Conservation (phyloP, 2,329 filamentous ascomycete genomes). For the Teratosphaeria viscida region DNA sequence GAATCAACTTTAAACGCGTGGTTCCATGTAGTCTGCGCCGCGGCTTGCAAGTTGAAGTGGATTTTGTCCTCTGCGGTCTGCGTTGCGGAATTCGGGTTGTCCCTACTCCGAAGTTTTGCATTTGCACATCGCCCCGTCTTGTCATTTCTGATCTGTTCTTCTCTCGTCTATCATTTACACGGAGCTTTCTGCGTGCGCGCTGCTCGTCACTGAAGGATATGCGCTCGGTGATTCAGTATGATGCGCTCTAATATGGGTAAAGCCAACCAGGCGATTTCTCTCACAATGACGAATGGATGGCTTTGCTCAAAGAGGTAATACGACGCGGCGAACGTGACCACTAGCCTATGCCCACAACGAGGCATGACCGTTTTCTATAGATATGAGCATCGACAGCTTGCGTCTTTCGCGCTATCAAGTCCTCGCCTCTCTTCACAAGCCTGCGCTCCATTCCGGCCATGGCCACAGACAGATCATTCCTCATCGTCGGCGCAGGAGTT, state of each 20-base stretch:
- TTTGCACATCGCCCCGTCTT: neutral
- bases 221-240: neutral
- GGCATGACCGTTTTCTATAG: neutral
- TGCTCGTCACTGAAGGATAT: neutral
- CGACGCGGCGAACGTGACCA: neutral
- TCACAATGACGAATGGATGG: neutral
- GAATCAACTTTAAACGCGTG: no score
- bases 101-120: neutral
- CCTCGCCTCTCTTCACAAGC: neutral
- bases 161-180: neutral
- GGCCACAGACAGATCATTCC: slow-evolving; percentile 1
- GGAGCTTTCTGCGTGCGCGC: neutral
- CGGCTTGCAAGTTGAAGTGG: neutral
- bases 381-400: neutral
- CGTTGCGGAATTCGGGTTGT: neutral
- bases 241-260: neutral
- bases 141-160: neutral
- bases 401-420: no score
- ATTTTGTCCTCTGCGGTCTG: neutral
- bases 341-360: neutral
- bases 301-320: neutral
- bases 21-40: no score
- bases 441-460: neutral
- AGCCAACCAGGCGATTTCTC: neutral
- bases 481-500: slow-evolving; percentile 27